phyloP scores from a whole-genome alignment of 1,284 basidiomycete species.

The Tylopilus sp. region DNA sequence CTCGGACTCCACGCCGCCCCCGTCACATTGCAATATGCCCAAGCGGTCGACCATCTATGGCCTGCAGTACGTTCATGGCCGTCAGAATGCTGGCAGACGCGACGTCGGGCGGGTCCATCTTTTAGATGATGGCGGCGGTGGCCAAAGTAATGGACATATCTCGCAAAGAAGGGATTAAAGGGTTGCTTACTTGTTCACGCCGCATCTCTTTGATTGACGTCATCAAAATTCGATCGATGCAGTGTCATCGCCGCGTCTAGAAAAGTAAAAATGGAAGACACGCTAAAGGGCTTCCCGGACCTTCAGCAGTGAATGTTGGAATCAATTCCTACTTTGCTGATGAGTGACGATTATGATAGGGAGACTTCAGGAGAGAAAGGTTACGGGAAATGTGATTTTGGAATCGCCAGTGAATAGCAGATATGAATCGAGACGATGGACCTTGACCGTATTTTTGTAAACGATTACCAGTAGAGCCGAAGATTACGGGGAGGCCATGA shows the following conservation, averaged over 20 bases:
- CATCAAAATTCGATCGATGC: constrained; percentile 73
- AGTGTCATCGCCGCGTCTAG: constrained; percentile 66
- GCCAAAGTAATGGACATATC: constrained; percentile 41
- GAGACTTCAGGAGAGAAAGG: constrained; percentile 50
- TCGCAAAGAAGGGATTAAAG: not conserved
- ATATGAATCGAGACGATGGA: not conserved
- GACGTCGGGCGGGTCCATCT: constrained; percentile 61
- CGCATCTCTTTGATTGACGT: constrained; percentile 65
- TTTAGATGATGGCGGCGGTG: constrained; percentile 53
- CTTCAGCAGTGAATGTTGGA: constrained; percentile 45
- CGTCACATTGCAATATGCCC: constrained; percentile 57
- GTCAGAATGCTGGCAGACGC: constrained; percentile 68
- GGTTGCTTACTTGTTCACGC: not conserved
- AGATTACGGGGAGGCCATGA: not conserved
- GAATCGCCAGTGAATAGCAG: constrained; percentile 37
- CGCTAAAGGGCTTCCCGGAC: constrained; percentile 46
- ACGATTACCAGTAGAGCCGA: no score
- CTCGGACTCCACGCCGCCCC: constrained; percentile 72
- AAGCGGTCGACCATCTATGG: constrained; percentile 68
- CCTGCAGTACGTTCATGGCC: constrained; percentile 63
- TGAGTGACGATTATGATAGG: constrained; percentile 18
- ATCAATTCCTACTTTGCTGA: not conserved
- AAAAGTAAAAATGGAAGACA: constrained; percentile 58
- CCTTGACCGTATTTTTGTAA: not conserved
- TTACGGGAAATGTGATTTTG: constrained; percentile 63